Evolutionary conservation across 1,284 basidiomycete genomes (phyloP).

Genomic region (Heterobasidion parviporum): DNA sequence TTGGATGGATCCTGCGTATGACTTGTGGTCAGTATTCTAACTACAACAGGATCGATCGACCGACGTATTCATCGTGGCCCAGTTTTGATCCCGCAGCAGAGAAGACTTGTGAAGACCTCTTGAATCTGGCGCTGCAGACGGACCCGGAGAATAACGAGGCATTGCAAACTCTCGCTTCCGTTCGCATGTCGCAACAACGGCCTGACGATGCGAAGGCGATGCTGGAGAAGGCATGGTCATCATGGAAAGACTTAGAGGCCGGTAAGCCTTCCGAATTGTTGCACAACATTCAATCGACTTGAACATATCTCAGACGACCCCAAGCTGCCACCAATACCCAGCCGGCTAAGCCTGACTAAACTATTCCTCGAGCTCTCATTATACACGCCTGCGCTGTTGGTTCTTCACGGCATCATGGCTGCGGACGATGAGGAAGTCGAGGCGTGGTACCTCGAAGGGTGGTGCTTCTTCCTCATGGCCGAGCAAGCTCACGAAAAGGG

Average conservation of each 20-base stretch:
- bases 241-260: slow-evolving; percentile 68
- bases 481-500: slow-evolving; percentile 55
- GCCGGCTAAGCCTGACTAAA: slow-evolving; percentile 71
- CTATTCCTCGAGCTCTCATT: slow-evolving; percentile 77
- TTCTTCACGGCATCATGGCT: slow-evolving; percentile 75
- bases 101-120: slow-evolving; percentile 72
- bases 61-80: background rate
- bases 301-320: slow-evolving; percentile 46
- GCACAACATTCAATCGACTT: background rate
- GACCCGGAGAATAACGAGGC: slow-evolving; percentile 78
- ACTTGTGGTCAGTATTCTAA: slow-evolving; percentile 61
- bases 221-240: slow-evolving; percentile 62
- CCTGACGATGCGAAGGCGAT: slow-evolving; percentile 74
- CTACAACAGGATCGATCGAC: background rate
- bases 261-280: slow-evolving; percentile 34
- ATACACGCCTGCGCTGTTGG: slow-evolving; percentile 64
- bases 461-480: slow-evolving; percentile 82
- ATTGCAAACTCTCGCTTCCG: slow-evolving; percentile 77
- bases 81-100: slow-evolving; percentile 81
- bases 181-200: slow-evolving; percentile 82
- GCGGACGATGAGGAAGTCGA: slow-evolving; percentile 86
- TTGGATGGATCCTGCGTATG: slow-evolving; percentile 86
- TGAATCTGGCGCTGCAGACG: slow-evolving; percentile 64
- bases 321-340: slow-evolving; percentile 66
- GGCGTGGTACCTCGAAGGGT: slow-evolving; percentile 93